These are phyloP conservation scores for Teunomyces tritomae DNA, from an alignment of 805 yeast species.

Conservation along the genomic window DNA sequence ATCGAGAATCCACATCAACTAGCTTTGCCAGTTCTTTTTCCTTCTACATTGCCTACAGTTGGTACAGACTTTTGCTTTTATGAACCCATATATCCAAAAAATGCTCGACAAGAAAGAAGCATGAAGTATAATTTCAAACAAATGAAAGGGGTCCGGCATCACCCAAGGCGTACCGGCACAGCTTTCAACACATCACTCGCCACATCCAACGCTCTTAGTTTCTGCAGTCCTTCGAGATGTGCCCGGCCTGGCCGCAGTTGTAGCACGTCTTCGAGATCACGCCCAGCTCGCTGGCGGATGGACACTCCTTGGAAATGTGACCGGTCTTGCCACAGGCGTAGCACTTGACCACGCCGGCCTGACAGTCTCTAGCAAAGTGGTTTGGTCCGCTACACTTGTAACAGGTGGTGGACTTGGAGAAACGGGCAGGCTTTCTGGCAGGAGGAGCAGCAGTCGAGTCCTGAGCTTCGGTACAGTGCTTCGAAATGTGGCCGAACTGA, in stretches of 20 bases:
- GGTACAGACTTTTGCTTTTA: neutral
- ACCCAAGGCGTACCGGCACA: too few species aligned
- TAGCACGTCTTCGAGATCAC: conserved; percentile 59
- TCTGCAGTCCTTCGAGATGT: conserved; percentile 76
- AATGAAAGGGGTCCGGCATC: too few species aligned
- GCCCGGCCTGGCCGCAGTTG: conserved; percentile 78
- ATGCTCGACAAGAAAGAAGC: conserved; percentile 6
- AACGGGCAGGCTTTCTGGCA: conserved; percentile 17
- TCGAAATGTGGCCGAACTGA: conserved; percentile 78
- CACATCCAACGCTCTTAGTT: neutral
- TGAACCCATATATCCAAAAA: neutral
- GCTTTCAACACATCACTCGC: conserved; percentile 1
- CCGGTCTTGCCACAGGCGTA: conserved; percentile 91
- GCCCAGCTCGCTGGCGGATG: conserved; percentile 47
- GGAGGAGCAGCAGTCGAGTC: conserved; percentile 22
- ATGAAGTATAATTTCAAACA: conserved; percentile 1
- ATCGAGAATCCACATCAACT: too few species aligned
- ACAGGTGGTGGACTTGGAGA: conserved; percentile 52
- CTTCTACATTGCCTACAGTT: neutral
- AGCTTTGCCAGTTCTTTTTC: too few species aligned
- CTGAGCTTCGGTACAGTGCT: conserved; percentile 50
- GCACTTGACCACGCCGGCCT: conserved; percentile 69
- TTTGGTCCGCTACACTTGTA: conserved; percentile 92
- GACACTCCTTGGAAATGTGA: conserved; percentile 84
- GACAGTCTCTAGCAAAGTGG: conserved; percentile 91